Percentiles rank a stretch among this genome's conserved stretches.
Conservation (phyloP, 768 basidiomycete species). For the Collybia sordida region DNA sequence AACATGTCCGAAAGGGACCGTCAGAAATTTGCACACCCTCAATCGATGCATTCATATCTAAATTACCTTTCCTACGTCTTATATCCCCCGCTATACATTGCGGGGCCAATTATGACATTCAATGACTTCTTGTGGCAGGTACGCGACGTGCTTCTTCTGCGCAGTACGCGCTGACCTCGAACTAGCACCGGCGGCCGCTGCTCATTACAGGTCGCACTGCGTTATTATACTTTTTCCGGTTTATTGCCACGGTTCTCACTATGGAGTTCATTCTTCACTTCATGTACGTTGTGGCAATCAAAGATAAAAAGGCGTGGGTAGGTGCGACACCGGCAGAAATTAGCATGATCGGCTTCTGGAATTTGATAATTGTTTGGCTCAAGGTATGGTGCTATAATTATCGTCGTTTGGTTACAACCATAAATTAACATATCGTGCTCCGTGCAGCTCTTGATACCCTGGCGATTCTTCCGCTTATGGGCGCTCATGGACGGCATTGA, state of each 20-base stretch:
- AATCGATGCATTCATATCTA: constrained; percentile 58
- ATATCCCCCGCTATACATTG: constrained; percentile 93
- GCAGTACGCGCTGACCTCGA: neutral
- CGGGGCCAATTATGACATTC: constrained; percentile 94
- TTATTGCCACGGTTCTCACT: constrained; percentile 66
- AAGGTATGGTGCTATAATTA: constrained; percentile 58
- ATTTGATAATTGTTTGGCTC: constrained; percentile 92
- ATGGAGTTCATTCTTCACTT: constrained; percentile 93
- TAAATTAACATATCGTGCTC: neutral
- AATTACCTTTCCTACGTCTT: constrained; percentile 86
- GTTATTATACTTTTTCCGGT: constrained; percentile 66
- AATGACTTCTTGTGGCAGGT: constrained; percentile 95
- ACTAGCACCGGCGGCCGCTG: constrained; percentile 62
- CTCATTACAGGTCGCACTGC: constrained; percentile 38
- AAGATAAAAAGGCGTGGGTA: constrained; percentile 81
- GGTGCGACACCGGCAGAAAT: constrained; percentile 79
- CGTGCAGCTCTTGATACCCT: constrained; percentile 83
- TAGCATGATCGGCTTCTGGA: constrained; percentile 96
- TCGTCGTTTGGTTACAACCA: neutral
- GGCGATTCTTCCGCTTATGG: constrained; percentile 98
- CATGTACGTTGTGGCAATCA: constrained; percentile 97
- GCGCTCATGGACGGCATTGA: constrained; percentile 85
- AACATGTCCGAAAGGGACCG: constrained; percentile 60
- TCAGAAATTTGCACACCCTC: constrained; percentile 50
- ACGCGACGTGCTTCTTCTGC: neutral